phyloP scores from a whole-genome alignment of 78 protist species.

The Cavenderia fasciculata region DNA sequence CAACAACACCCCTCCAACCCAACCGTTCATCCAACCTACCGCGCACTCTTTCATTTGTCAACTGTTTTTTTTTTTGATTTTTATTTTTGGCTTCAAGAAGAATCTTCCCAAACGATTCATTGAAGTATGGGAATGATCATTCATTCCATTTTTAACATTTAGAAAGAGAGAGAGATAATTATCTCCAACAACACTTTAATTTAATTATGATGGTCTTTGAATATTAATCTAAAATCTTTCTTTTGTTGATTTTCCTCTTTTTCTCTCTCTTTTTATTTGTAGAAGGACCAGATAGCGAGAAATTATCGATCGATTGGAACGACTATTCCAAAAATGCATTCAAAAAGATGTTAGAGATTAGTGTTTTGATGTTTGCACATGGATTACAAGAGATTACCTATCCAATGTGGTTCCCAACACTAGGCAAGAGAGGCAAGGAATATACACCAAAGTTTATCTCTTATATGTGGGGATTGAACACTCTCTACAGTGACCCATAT shows the following conservation, averaged over 20 bases:
- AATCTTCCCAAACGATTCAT: too few species aligned
- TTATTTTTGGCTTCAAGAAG: too few species aligned
- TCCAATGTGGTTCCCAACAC: slow-evolving; percentile 74
- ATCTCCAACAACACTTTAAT: too few species aligned
- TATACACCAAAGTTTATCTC: slow-evolving; percentile 50
- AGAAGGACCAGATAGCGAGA: background rate
- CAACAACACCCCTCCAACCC: too few species aligned
- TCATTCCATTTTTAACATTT: too few species aligned
- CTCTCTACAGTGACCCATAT: background rate
- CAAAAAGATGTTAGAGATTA: background rate
- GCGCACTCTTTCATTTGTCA: too few species aligned
- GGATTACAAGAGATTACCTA: slow-evolving; percentile 39
- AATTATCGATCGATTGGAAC: slow-evolving; percentile 7
- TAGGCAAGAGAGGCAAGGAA: slow-evolving; percentile 39
- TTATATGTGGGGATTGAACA: slow-evolving; percentile 38
- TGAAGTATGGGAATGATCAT: too few species aligned
- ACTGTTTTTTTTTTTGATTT: too few species aligned
- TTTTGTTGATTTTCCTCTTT: too few species aligned
- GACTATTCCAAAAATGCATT: slow-evolving; percentile 21
- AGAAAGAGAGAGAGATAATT: too few species aligned
- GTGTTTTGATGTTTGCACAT: slow-evolving; percentile 53
- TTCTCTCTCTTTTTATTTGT: background rate
- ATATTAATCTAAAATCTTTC: background rate
- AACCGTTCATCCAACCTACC: too few species aligned
- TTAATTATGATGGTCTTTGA: background rate